Conservation (phyloP, 331 rosid genomes). For the Pyrus hybrid region DNA sequence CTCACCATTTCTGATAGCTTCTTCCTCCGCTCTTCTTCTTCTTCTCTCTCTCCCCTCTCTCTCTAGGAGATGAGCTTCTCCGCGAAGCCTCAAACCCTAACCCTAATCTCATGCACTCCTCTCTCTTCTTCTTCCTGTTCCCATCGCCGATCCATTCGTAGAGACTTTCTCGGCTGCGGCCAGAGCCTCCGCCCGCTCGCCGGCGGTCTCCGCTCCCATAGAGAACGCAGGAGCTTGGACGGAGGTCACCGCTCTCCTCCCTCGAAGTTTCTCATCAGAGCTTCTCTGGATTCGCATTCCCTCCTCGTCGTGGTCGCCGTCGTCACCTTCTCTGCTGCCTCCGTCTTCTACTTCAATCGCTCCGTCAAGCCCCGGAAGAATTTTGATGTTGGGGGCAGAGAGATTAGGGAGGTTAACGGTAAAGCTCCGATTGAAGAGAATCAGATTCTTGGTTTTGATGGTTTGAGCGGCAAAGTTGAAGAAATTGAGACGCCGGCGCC, state of each 20-base stretch:
- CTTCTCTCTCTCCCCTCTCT: neutral
- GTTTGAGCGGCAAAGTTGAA: constrained; percentile 29
- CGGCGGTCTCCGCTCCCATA: constrained; percentile 27
- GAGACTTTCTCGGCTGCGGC: constrained; percentile 50
- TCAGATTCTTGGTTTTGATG: constrained; percentile 37
- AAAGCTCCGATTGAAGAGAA: neutral
- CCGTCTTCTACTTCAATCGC: constrained; percentile 39
- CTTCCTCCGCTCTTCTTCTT: neutral
- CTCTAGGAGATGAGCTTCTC: constrained; percentile 54
- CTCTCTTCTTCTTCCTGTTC: constrained; percentile 20
- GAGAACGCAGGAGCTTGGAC: constrained; percentile 5
- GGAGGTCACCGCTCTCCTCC: constrained; percentile 22
- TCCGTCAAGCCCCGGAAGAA: constrained; percentile 31
- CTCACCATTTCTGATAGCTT: neutral
- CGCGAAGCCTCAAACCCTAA: constrained; percentile 34
- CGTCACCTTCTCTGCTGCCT: constrained; percentile 63
- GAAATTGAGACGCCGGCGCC: constrained; percentile 35
- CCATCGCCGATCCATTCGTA: constrained; percentile 31
- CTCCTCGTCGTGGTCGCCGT: constrained; percentile 44
- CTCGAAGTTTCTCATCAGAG: constrained; percentile 45
- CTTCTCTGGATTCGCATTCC: constrained; percentile 51
- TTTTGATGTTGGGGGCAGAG: neutral
- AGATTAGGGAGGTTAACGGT: constrained; percentile 25
- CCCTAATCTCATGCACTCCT: constrained; percentile 27
- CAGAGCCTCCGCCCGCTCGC: constrained; percentile 40